Evolutionary conservation across 495 filamentous ascomycete species (phyloP).

Genomic region (Sphaerosporella brunnea): DNA sequence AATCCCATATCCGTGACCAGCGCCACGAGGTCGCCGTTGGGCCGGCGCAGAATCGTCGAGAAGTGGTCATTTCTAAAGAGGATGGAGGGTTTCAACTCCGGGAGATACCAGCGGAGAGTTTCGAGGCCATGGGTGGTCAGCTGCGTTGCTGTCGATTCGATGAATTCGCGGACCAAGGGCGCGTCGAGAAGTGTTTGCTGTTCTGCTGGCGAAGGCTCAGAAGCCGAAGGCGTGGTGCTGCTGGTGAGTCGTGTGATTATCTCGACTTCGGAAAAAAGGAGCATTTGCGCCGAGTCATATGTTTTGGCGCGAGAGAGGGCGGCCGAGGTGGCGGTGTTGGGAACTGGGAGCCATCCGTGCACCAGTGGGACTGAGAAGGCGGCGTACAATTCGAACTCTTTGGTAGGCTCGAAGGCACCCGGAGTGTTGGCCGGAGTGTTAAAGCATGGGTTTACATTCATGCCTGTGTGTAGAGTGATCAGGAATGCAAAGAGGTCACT

Average conservation of each 20-base stretch:
- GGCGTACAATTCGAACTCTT: conserved; percentile 69
- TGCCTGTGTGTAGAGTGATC: conserved; percentile 77
- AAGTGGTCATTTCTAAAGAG: conserved; percentile 96
- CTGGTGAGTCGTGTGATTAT: conserved; percentile 57
- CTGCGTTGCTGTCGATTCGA: conserved; percentile 63
- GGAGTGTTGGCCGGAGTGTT: conserved; percentile 33
- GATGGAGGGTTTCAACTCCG: conserved; percentile 53
- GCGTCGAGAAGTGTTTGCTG: conserved; percentile 62
- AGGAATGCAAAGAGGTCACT: conserved; percentile 73
- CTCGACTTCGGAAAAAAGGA: conserved; percentile 75
- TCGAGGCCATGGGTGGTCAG: conserved; percentile 65
- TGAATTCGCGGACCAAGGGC: conserved; percentile 60
- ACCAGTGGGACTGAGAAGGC: conserved; percentile 75
- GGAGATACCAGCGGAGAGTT: conserved; percentile 43
- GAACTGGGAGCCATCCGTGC: conserved; percentile 78
- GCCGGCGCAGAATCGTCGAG: conserved; percentile 51
- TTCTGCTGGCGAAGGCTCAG: conserved; percentile 54
- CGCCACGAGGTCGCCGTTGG: conserved; percentile 47
- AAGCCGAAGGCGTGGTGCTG: conserved; percentile 32
- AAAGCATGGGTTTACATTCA: conserved; percentile 94
- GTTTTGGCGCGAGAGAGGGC: conserved; percentile 54
- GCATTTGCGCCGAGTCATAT: conserved; percentile 77
- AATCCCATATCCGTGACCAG: conserved; percentile 89
- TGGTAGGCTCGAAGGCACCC: conserved; percentile 65
- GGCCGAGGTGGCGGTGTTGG: conserved; percentile 44